Evolutionary conservation across 2,329 filamentous ascomycete species (phyloP), one percentile per base, ranked within the genome.

Genomic region (Epichloe scottii): DNA sequence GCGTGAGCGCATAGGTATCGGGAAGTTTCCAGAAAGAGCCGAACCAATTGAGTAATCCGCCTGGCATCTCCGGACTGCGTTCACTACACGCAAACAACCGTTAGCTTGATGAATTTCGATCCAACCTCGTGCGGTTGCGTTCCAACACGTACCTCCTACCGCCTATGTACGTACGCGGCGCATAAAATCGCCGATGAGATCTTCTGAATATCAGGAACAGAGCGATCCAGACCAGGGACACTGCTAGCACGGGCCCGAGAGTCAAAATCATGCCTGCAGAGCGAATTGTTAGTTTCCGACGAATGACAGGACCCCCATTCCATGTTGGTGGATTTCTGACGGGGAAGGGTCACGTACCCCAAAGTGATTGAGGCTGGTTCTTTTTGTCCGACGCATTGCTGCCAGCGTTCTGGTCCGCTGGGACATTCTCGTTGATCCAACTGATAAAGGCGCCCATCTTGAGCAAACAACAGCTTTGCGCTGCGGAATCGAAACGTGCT

Each of bases 1-100:
- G 88, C 58, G 90, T 85, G 40, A 96, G 77, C 26, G 89, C 77
- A 60, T 88, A 93, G 53, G 81, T 82, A 66, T 96, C 90, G 5
- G 76, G 73, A 45, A 81, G 68, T 58, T 77, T 77, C 68, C 77
- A 78, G 66, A 86, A 82, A 10, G 76, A 70, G 40, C 66, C 66
- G 55, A 87, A 67, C 83, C 83, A 87, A 58, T 76, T 73, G 61
- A 83, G 73, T 48, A 77, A 65, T 42, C 81, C 80, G n/a, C 62
- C 69, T 2, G 79, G 75, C 2, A 81, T 71, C 15, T 69, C 63
- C 1, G 77, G 77, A 46, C 76, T 77, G 37, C 79, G 77, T 59
- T 83, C 76, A 57, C 74, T 76, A 56, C 7, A 26, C 26, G 17
- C 19, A 15, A 26, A 26, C 8, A 3, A 10, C 53, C 58, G 15